A percentile compares a stretch with the other conserved stretches of the same genome.
These are phyloP conservation scores for Ustilago shanxiensis DNA, from an alignment of 1,284 basidiomycete genomes.

Conservation along the genomic window DNA sequence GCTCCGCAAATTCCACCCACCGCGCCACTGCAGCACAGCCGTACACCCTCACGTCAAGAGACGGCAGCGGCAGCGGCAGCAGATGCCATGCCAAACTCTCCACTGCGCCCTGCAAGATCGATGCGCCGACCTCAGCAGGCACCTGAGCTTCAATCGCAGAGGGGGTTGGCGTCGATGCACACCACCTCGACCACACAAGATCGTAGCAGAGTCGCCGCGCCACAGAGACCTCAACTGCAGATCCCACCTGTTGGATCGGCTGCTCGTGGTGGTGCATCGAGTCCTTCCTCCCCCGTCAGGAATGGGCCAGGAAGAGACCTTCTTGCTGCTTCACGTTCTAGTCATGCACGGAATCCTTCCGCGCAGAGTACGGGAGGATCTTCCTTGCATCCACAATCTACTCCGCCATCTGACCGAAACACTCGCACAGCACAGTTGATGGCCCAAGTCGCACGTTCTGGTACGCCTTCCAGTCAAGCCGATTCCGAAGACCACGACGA, in stretches of 20 bases:
- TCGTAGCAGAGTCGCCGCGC: constrained; percentile 9
- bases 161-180: constrained; percentile 18
- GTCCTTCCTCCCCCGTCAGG: constrained; percentile 39
- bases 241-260: constrained; percentile 31
- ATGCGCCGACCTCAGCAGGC: constrained; percentile 53
- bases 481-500: constrained; percentile 53
- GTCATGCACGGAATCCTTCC: constrained; percentile 30
- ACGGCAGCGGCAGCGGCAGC: not conserved
- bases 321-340: constrained; percentile 29
- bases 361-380: constrained; percentile 22
- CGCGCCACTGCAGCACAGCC: constrained; percentile 8
- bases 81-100: constrained; percentile 27
- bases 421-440: constrained; percentile 55
- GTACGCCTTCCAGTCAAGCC: constrained; percentile 35
- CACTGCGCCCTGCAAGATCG: constrained; percentile 57
- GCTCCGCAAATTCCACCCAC: constrained; percentile 13
- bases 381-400: constrained; percentile 12
- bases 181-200: constrained; percentile 24
- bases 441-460: constrained; percentile 42
- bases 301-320: constrained; percentile 38
- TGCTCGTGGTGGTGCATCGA: constrained; percentile 13
- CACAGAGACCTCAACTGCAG: constrained; percentile 37
- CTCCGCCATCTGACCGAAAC: constrained; percentile 43
- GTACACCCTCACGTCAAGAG: constrained; percentile 20
- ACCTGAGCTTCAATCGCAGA: constrained; percentile 20